A percentile compares a stretch with the other conserved stretches of the same genome.
Conservation (phyloP, 768 basidiomycete species). For the Kockovaella imperatae region DNA sequence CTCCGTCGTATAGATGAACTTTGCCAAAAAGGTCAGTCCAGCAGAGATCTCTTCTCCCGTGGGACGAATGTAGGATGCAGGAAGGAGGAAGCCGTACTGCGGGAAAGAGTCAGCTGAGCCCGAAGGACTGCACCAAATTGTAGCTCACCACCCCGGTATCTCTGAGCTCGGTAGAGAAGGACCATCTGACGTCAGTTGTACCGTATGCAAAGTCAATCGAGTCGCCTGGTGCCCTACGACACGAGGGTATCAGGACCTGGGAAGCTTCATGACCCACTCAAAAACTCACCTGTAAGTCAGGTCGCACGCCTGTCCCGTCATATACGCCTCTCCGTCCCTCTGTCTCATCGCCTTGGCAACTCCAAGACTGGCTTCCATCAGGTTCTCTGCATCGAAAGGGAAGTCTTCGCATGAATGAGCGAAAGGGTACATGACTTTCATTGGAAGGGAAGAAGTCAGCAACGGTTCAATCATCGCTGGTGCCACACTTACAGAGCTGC, state of each 20-base stretch:
- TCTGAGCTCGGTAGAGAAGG: constrained; percentile 59
- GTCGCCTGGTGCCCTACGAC: constrained; percentile 52
- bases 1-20: constrained; percentile 55
- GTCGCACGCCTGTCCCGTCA: constrained; percentile 48
- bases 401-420: constrained; percentile 60
- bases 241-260: constrained; percentile 27
- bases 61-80: constrained; percentile 63
- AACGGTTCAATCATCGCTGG: neutral
- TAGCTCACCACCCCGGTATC: constrained; percentile 61
- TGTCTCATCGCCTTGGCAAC: constrained; percentile 55
- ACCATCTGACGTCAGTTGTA: constrained; percentile 54
- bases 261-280: constrained; percentile 1
- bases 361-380: constrained; percentile 63
- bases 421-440: constrained; percentile 66
- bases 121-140: neutral
- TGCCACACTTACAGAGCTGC: constrained; percentile 62
- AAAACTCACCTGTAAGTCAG: constrained; percentile 39
- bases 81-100: constrained; percentile 71
- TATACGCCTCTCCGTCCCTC: constrained; percentile 55
- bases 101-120: neutral
- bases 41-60: constrained; percentile 67
- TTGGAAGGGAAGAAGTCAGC: neutral
- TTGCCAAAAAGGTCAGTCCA: constrained; percentile 60
- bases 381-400: constrained; percentile 66
- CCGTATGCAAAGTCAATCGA: constrained; percentile 63